These are phyloP conservation scores for Claviceps cyperi DNA, from an alignment of 2,329 filamentous ascomycete genomes.

Conservation along the genomic window DNA sequence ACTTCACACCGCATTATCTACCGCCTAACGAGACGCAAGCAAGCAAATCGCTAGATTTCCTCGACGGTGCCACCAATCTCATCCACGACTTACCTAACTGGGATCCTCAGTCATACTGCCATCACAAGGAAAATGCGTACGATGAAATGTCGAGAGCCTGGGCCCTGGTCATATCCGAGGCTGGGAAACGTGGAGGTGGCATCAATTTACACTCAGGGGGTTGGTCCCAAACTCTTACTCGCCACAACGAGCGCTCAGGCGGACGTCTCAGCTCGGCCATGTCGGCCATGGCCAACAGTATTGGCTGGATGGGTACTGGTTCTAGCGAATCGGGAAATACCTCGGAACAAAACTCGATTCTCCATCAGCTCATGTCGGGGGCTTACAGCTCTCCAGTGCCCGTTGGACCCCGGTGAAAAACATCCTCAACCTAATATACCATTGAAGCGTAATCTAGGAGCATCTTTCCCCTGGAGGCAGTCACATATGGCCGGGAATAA, in stretches of 20 bases:
- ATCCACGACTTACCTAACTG: conserved; percentile 84
- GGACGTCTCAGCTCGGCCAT: conserved; percentile 71
- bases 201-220: conserved; percentile 79
- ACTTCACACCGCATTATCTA: conserved; percentile 91
- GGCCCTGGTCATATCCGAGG: conserved; percentile 81
- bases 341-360: conserved; percentile 39
- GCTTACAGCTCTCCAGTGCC: conserved; percentile 44
- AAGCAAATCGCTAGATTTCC: conserved; percentile 69
- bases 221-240: conserved; percentile 78
- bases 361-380: conserved; percentile 47
- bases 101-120: conserved; percentile 75
- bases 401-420: conserved; percentile 44
- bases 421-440: no score
- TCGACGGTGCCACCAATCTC: conserved; percentile 80
- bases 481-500: conserved; percentile 10
- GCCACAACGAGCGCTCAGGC: conserved; percentile 77
- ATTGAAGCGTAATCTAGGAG: neutral
- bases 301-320: conserved; percentile 60
- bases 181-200: conserved; percentile 78
- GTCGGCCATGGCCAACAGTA: conserved; percentile 55
- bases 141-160: conserved; percentile 92
- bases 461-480: conserved; percentile 7
- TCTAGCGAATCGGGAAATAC: conserved; percentile 11
- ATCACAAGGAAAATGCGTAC: conserved; percentile 91
- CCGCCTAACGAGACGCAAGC: conserved; percentile 79